Percentiles rank a stretch among this genome's conserved stretches.
Conservation (phyloP, 1,284 basidiomycete species). For the Xerocomus subilludens region DNA sequence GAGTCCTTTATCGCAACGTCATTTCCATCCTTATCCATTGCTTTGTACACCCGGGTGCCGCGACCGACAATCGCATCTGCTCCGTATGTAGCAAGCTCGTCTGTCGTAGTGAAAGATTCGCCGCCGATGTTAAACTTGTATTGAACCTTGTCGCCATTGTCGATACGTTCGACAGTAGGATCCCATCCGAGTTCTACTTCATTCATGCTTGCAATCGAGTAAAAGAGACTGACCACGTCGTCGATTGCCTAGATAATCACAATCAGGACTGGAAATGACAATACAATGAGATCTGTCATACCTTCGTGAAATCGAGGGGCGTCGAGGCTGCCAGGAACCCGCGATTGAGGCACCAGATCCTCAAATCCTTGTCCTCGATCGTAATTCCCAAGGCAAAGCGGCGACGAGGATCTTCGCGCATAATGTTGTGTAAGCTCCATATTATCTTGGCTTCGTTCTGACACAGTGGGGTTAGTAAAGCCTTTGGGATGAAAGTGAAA, state of each 20-base stretch:
- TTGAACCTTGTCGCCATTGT: neutral
- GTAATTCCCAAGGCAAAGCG: conserved; percentile 32
- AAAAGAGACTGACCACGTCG: conserved; percentile 20
- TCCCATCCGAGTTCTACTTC: conserved; percentile 36
- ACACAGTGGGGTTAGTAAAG: neutral
- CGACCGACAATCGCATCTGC: conserved; percentile 25
- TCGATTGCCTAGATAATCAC: conserved; percentile 22
- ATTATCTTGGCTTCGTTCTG: conserved; percentile 35
- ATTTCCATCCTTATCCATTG: neutral
- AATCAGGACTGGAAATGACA: neutral
- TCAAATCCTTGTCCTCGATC: conserved; percentile 26
- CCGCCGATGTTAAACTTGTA: conserved; percentile 21
- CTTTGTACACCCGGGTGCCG: conserved; percentile 31
- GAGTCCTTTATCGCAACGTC: conserved; percentile 25
- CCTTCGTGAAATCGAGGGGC: conserved; percentile 20
- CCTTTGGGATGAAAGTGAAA: no score
- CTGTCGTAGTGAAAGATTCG: neutral
- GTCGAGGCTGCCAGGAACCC: conserved; percentile 21
- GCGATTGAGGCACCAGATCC: conserved; percentile 27
- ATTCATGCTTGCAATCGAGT: conserved; percentile 5
- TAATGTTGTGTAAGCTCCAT: conserved; percentile 34
- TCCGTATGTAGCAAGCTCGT: conserved; percentile 12
- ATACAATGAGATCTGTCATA: neutral
- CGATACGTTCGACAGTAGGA: conserved; percentile 23
- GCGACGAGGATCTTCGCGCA: conserved; percentile 26